Evolutionary conservation across 768 basidiomycete genomes (phyloP).

Genomic region (Polyporus arcularius): DNA sequence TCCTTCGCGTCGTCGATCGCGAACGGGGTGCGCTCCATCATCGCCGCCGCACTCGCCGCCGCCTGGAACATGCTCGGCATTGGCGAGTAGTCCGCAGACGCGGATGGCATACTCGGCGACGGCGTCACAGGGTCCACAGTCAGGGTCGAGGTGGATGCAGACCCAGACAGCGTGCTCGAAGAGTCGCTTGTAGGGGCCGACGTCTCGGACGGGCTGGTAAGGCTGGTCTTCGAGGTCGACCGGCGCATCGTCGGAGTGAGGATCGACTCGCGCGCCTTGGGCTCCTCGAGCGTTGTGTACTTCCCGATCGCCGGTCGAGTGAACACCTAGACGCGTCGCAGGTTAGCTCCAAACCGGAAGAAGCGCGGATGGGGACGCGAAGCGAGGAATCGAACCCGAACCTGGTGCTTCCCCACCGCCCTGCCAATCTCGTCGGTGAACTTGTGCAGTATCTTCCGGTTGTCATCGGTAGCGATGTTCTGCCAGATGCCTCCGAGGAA

Average conservation of each 20-base stretch:
- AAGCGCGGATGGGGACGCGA: neutral
- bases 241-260: constrained; percentile 70
- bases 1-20: constrained; percentile 95
- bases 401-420: constrained; percentile 92
- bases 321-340: constrained; percentile 47
- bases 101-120: constrained; percentile 16
- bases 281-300: constrained; percentile 81
- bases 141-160: constrained; percentile 47
- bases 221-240: constrained; percentile 56
- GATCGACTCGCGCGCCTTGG: constrained; percentile 84
- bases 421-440: constrained; percentile 94
- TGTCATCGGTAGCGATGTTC: constrained; percentile 85
- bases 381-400: constrained; percentile 28
- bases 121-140: constrained; percentile 41
- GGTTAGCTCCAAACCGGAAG: neutral
- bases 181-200: constrained; percentile 24
- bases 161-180: constrained; percentile 20
- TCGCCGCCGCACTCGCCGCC: constrained; percentile 69
- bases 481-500: constrained; percentile 86
- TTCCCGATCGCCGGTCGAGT: constrained; percentile 86
- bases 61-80: constrained; percentile 66
- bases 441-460: constrained; percentile 92
- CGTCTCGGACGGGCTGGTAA: constrained; percentile 34
- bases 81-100: constrained; percentile 44
- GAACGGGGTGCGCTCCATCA: constrained; percentile 92